A percentile compares a stretch with the other conserved stretches of the same genome.
Conservation (phyloP, 208 protist species). For the Leishmania gerbilli region DNA sequence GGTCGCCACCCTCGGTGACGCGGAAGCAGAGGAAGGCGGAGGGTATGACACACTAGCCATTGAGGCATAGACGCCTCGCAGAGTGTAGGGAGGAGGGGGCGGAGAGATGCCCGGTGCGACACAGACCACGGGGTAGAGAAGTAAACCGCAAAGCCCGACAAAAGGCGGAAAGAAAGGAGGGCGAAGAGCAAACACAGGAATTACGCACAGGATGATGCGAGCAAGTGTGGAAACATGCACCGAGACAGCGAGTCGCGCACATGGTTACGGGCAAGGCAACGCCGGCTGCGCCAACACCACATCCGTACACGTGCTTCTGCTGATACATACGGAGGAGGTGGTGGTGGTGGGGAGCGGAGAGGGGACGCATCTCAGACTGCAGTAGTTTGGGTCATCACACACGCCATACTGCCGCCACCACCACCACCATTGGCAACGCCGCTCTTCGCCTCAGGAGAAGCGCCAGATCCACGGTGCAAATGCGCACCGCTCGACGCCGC, state of each 20-base stretch:
- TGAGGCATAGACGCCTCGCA: background rate
- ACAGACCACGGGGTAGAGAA: background rate
- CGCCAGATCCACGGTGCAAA: background rate
- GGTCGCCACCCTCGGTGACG: background rate
- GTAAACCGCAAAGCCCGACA: background rate
- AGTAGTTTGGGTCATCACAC: background rate
- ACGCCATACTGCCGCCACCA: background rate
- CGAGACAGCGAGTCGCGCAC: background rate
- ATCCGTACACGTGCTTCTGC: background rate
- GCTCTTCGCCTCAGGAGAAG: background rate
- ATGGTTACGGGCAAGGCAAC: background rate
- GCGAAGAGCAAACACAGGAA: no score
- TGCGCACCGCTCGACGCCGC: background rate
- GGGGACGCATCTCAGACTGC: background rate
- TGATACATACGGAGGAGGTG: background rate
- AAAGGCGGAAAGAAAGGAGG: background rate
- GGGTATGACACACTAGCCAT: slow-evolving; percentile 2
- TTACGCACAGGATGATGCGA: background rate
- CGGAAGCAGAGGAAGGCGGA: background rate
- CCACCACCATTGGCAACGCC: background rate
- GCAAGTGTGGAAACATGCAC: background rate
- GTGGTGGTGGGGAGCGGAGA: background rate
- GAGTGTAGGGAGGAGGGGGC: background rate
- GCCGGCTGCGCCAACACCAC: background rate
- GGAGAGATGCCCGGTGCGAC: background rate